Base-by-base conservation (phyloP, 2,329 filamentous ascomycete species). In the Hypoxylon rubiginosum region DNA sequence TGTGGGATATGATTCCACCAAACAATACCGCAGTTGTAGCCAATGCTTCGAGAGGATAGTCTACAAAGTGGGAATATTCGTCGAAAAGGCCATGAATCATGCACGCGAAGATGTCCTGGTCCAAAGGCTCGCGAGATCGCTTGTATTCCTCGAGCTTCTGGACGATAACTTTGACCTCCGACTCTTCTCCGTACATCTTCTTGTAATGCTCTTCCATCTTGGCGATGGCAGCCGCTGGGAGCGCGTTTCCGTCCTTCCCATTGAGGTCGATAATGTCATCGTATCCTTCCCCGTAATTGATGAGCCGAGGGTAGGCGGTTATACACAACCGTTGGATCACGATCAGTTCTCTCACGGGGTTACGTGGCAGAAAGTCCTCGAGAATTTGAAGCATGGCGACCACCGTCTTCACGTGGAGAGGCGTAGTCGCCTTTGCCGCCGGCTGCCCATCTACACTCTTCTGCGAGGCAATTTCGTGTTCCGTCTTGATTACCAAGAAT, bases 51-150 rank as follows among this genome's bases (percentile, higher is more conserved):
- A 97, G 84, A 0, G 97, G 97, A 78, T 99, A 99, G 75, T 97
- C 94, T 43, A 92, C 89, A 77, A 97, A 99, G 75, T 97, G 97
- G 59, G 91, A 91, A 78, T 97, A 99, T 81, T 99, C 96, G 73
- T 99, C 96, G 73, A 99, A 97, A 3, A 99, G 84, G 0, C 96
- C 96, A 75, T 97, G 94, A 36, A 99, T 97, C 94, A 99, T 99
- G 81, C 95, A 97, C 13, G 95, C 92, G 77, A 99, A 99, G 6
- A 97, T 87, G 76, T 99, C 96, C 77, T 98, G 96, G 66, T 97
- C 93, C 15, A 91, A 83, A 1, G 93, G 86, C 65, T 96, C 92
- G 51, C 89, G 88, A 0, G 97, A 98, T 60, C 90, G 90, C 78
- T 99, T 98, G 82, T 97, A 97, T 60, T 88, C 87, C 69, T 93